phyloP scores from a whole-genome alignment of 108 stramenopile genomes.

The Parietichytrium sp. region DNA sequence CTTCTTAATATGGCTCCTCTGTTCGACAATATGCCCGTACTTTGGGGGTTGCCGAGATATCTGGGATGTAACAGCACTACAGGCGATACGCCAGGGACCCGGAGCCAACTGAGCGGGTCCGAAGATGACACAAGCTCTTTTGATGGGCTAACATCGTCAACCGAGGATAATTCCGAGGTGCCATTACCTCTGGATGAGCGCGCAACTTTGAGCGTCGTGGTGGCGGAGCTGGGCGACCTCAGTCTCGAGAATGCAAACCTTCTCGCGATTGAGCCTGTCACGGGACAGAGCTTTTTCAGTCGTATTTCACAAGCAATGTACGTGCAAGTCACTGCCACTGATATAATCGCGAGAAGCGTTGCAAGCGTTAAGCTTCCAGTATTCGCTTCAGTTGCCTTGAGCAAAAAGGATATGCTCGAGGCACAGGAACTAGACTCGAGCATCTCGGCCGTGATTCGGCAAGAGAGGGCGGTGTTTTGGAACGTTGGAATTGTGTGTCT shows the following conservation, averaged over 20 bases:
- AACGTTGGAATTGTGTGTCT: neutral
- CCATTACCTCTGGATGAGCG: slow-evolving; percentile 9
- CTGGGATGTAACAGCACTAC: neutral
- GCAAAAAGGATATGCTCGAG: neutral
- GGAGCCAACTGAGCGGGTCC: neutral
- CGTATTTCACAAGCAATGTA: neutral
- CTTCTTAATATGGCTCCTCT: neutral
- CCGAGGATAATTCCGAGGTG: neutral
- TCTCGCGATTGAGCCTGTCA: neutral
- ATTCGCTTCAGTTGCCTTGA: neutral
- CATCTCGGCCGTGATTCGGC: neutral
- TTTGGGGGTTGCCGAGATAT: neutral
- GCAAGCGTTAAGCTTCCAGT: neutral
- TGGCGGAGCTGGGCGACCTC: neutral
- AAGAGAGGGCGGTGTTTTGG: slow-evolving; percentile 5
- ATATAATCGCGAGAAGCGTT: neutral
- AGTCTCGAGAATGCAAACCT: neutral
- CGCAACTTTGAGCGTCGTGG: neutral
- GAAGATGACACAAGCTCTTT: neutral
- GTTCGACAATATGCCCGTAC: neutral
- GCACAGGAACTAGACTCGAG: neutral
- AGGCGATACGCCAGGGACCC: slow-evolving; percentile 1
- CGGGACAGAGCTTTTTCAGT: neutral
- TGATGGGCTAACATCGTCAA: neutral
- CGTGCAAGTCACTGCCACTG: slow-evolving; percentile 3